These are phyloP conservation scores for Zasmidium citrigriseum DNA, from an alignment of 2,329 filamentous ascomycete species.

Conservation along the genomic window DNA sequence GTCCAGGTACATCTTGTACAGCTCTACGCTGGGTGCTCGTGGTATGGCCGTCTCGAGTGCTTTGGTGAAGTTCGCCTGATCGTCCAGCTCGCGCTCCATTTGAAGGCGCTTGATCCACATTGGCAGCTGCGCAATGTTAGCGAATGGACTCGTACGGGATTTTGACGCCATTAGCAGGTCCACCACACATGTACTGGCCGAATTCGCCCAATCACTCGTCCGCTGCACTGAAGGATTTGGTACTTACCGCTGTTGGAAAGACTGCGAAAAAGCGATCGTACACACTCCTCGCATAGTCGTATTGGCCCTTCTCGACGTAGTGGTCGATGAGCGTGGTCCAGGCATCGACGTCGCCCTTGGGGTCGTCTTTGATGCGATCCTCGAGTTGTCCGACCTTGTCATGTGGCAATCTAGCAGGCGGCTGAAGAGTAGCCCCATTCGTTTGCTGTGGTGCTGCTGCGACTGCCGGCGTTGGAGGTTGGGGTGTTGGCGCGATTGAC, in stretches of 20 bases:
- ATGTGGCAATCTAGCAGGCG: slow-evolving; percentile 58
- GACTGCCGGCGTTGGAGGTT: slow-evolving; percentile 11
- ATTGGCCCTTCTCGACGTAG: slow-evolving; percentile 76
- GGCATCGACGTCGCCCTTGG: slow-evolving; percentile 86
- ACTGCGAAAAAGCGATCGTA: slow-evolving; percentile 86
- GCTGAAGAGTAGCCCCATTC: slow-evolving; percentile 13
- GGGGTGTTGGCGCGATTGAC: slow-evolving; percentile 18
- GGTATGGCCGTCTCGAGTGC: slow-evolving; percentile 82
- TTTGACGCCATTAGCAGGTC: too few relatives aligned
- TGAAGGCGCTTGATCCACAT: slow-evolving; percentile 87
- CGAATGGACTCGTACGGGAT: neutral
- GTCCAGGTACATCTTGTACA: slow-evolving; percentile 93
- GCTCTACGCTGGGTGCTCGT: slow-evolving; percentile 75
- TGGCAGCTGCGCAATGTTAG: slow-evolving; percentile 65
- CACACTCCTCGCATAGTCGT: slow-evolving; percentile 75
- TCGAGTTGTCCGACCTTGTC: slow-evolving; percentile 81
- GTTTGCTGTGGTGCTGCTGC: slow-evolving; percentile 15
- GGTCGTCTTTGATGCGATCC: slow-evolving; percentile 87
- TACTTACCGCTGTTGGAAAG: slow-evolving; percentile 87
- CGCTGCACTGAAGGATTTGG: neutral
- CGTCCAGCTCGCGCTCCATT: slow-evolving; percentile 85
- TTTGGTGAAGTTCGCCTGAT: slow-evolving; percentile 75
- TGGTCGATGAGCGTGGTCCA: slow-evolving; percentile 88
- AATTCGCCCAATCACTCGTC: too few relatives aligned
- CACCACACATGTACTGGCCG: too few relatives aligned